These are phyloP conservation scores for Pseudocercospora ulei DNA, from an alignment of 2,329 filamentous ascomycete species.

Conservation along the genomic window DNA sequence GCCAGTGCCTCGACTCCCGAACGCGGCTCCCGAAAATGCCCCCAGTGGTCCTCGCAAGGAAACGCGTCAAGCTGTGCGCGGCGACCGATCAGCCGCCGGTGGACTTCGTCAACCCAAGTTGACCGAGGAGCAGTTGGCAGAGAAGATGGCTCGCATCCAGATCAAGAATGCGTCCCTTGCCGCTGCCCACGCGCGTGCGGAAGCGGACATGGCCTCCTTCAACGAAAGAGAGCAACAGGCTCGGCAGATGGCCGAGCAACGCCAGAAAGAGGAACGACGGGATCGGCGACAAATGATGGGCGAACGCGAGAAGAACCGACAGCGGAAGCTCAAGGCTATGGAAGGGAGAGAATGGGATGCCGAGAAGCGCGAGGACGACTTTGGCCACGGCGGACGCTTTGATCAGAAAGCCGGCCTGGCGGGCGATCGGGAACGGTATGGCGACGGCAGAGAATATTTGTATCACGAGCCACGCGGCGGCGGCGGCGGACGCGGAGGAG, in stretches of 20 bases:
- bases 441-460: constrained; percentile 33
- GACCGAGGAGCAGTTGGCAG: constrained; percentile 54
- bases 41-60: constrained; percentile 24
- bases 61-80: constrained; percentile 28
- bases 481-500: constrained; percentile 11
- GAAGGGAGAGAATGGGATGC: constrained; percentile 54
- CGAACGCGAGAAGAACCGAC: constrained; percentile 53
- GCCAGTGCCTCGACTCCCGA: constrained; percentile 12
- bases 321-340: constrained; percentile 50
- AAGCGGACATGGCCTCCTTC: constrained; percentile 57
- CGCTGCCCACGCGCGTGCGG: constrained; percentile 54
- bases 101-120: constrained; percentile 47
- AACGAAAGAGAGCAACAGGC: constrained; percentile 54
- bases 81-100: constrained; percentile 33
- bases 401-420: constrained; percentile 27
- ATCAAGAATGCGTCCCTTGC: constrained; percentile 52
- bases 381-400: constrained; percentile 23
- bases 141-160: constrained; percentile 52
- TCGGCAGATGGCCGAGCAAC: constrained; percentile 41
- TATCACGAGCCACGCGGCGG: constrained; percentile 27
- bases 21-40: constrained; percentile 21
- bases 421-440: constrained; percentile 30
- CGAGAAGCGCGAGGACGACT: constrained; percentile 51
- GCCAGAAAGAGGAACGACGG: constrained; percentile 43
- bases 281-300: constrained; percentile 52